phyloP scores from a whole-genome alignment of 306 rosid species.

The Cicer yamashitae region DNA sequence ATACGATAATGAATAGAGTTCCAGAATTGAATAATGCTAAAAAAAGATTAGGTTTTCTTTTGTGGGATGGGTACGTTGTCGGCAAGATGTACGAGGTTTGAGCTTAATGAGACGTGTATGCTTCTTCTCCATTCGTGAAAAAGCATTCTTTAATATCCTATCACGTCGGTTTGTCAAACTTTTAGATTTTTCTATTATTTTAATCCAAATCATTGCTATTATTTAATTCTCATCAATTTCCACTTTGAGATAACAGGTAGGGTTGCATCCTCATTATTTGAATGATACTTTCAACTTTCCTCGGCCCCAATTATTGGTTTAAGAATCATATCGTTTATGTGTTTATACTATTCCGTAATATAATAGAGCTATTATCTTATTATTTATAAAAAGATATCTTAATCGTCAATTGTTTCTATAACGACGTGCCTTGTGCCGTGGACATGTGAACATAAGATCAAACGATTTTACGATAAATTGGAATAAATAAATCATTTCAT shows the following conservation, averaged over 20 bases:
- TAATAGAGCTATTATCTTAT: not conserved
- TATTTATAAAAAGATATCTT: not conserved
- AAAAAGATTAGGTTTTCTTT: slow-evolving; percentile 37
- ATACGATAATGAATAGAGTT: not conserved
- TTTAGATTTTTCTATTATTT: slow-evolving; percentile 39
- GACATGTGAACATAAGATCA: too few relatives aligned
- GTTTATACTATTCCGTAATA: slow-evolving; percentile 33
- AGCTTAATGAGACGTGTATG: slow-evolving; percentile 76
- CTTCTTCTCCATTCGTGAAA: slow-evolving; percentile 66
- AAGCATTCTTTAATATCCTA: slow-evolving; percentile 40
- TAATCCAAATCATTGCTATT: slow-evolving; percentile 42
- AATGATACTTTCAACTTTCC: slow-evolving; percentile 22
- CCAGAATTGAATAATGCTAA: not conserved
- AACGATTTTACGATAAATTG: too few relatives aligned
- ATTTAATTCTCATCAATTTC: slow-evolving; percentile 34
- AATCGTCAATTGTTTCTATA: slow-evolving; percentile 35
- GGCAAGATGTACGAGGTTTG: slow-evolving; percentile 82
- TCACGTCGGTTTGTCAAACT: slow-evolving; percentile 44
- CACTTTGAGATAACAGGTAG: slow-evolving; percentile 42
- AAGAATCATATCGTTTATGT: slow-evolving; percentile 48
- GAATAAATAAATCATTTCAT: too few relatives aligned
- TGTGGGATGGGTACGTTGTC: slow-evolving; percentile 48
- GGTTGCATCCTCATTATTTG: slow-evolving; percentile 36
- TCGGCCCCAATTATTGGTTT: slow-evolving; percentile 50
- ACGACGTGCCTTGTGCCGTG: slow-evolving; percentile 29